phyloP scores from a whole-genome alignment of 208 protist species.

The Trichomonas gallinae region DNA sequence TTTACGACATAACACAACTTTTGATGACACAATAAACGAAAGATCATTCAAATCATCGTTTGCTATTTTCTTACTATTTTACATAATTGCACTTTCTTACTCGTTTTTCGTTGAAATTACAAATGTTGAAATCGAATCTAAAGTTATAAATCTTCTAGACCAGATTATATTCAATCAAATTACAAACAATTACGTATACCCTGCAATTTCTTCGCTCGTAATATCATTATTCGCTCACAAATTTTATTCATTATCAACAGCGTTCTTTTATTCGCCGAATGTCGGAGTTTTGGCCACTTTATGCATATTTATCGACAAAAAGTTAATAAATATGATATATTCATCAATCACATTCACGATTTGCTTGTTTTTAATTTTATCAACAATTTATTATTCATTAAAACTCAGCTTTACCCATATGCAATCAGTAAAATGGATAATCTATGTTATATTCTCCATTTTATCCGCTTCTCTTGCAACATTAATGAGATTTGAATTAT shows the following conservation, averaged over 20 bases:
- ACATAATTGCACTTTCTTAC: not conserved
- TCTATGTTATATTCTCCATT: not conserved
- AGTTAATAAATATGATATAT: not conserved
- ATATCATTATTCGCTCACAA: not conserved
- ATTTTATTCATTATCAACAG: not conserved
- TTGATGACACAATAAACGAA: not conserved
- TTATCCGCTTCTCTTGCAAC: not conserved
- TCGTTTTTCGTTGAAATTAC: not conserved
- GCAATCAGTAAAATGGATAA: not conserved
- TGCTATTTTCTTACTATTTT: not conserved
- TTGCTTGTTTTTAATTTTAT: not conserved
- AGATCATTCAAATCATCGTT: not conserved
- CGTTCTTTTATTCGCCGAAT: not conserved
- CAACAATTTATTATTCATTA: not conserved
- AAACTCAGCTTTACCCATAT: not conserved
- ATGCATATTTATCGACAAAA: not conserved
- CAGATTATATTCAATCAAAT: not conserved
- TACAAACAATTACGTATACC: not conserved
- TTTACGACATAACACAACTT: not conserved
- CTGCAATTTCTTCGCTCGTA: not conserved
- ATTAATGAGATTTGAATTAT: not conserved
- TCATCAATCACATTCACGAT: not conserved
- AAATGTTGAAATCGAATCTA: not conserved
- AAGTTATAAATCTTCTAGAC: not conserved
- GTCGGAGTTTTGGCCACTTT: not conserved